A percentile compares a stretch with the other conserved stretches of the same genome.
Conservation (phyloP, 2,329 filamentous ascomycete genomes). For the Graphiopsis chlorocephala region DNA sequence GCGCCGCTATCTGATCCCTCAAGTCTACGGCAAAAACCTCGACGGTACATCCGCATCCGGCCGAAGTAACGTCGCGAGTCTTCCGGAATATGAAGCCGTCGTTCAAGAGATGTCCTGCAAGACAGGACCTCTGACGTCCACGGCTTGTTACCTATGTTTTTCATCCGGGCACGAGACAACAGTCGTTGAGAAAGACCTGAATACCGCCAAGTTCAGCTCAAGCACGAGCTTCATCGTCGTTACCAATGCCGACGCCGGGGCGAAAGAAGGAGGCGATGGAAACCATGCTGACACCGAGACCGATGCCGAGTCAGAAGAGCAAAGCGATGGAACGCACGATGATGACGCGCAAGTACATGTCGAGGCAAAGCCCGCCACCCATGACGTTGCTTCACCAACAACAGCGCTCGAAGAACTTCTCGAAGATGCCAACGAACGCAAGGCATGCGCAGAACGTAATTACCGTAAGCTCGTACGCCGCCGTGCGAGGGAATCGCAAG, state of each 20-base stretch:
- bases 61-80: neutral
- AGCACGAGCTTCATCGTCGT: slow-evolving; percentile 53
- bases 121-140: slow-evolving; percentile 38
- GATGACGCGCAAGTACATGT: slow-evolving; percentile 18
- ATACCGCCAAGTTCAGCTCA: slow-evolving; percentile 43
- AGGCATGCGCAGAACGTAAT: slow-evolving; percentile 30
- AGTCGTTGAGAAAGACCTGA: slow-evolving; percentile 57
- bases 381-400: neutral
- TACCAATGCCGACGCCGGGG: slow-evolving; percentile 54
- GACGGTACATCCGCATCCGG: neutral
- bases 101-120: slow-evolving; percentile 12
- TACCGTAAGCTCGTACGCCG: slow-evolving; percentile 26
- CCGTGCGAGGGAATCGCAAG: neutral
- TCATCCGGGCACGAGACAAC: slow-evolving; percentile 49
- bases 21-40: neutral
- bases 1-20: slow-evolving; percentile 42
- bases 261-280: neutral
- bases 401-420: slow-evolving; percentile 29
- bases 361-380: neutral
- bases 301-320: too few species aligned
- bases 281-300: neutral
- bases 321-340: slow-evolving; percentile 21
- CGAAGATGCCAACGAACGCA: slow-evolving; percentile 36
- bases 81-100: slow-evolving; percentile 30
- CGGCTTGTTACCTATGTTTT: slow-evolving; percentile 58